Base-by-base conservation (phyloP, 148 eudicot genomes). In the Nepenthes gracilis region DNA sequence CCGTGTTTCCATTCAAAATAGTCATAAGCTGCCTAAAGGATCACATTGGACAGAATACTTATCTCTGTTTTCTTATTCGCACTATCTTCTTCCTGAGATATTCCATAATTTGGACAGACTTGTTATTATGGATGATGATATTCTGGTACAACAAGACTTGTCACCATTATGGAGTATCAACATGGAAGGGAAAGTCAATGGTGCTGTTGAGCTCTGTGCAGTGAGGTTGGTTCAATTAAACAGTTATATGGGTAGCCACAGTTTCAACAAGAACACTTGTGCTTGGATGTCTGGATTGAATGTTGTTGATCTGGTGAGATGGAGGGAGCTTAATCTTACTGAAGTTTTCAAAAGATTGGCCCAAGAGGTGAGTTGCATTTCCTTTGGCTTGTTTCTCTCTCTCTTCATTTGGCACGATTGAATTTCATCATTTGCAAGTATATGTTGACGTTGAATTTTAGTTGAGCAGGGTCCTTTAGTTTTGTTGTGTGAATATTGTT, bases 231-330 rank as follows among this genome's bases (percentile, higher is more conserved):
- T 79, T 60, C 83, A 79, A 68, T 68, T 93, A 61, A 73, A 72
- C 65, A 65, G 43, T 64, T 81, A 79, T 69, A 66, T 86, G 54
- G 79, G 85, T 67, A 76, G 67, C 36, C 74, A 67, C 52, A 74
- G 59, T 47, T 64, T 74, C 59, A 65, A 79, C 64, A 66, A 62
- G 57, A 76, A 75, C 54, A 78, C 91, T 55, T 93, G 96, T 78
- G 85, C 79, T 57, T 93, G 96, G 98, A 86, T 86, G 81, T 84
- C 96, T 60, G 98, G 98, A 67, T 66, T 93, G 70, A 93, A 93
- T 78, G 63, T 93, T 64, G 75, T 93, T 58, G 84, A 88, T 77
- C 83, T 93, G 60, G 84, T 68, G 15, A 77, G 71, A 70, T 93
- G 98, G 98, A 84, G 95, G 75, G 73, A 76, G 69, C 87, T 72